phyloP scores from a whole-genome alignment of 345 rosid species.

The Populus nigra region DNA sequence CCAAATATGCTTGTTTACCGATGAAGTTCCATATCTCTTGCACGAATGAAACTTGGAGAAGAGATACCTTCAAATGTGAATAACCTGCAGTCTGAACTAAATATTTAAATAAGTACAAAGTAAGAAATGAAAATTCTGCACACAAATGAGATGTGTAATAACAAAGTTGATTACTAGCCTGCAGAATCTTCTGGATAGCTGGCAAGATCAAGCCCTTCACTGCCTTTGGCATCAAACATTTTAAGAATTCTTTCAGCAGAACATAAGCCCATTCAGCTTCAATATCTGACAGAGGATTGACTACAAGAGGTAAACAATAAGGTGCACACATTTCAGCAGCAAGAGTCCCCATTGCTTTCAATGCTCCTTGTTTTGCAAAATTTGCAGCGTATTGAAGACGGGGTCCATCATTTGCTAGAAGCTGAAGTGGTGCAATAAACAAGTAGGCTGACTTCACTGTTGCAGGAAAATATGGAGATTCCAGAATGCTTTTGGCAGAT shows the following conservation, averaged over 20 bases:
- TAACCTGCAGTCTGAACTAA: slow-evolving; percentile 76
- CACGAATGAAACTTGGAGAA: slow-evolving; percentile 92
- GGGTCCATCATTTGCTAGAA: slow-evolving; percentile 60
- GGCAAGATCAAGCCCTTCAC: slow-evolving; percentile 71
- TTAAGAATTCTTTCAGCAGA: slow-evolving; percentile 72
- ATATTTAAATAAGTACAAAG: slow-evolving; percentile 27
- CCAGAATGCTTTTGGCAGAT: slow-evolving; percentile 66
- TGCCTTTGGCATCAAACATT: slow-evolving; percentile 61
- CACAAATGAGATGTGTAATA: slow-evolving; percentile 16
- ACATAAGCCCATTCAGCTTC: slow-evolving; percentile 84
- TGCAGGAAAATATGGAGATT: slow-evolving; percentile 82
- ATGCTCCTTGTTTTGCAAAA: slow-evolving; percentile 80
- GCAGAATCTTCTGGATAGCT: slow-evolving; percentile 76
- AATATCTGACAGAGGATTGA: slow-evolving; percentile 49
- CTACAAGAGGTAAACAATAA: slow-evolving; percentile 68
- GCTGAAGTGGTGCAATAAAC: slow-evolving; percentile 83
- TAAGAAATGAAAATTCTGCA: slow-evolving; percentile 12
- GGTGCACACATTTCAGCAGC: slow-evolving; percentile 82
- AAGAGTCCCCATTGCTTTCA: slow-evolving; percentile 78
- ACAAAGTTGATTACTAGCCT: slow-evolving; percentile 52
- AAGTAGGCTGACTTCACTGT: slow-evolving; percentile 76
- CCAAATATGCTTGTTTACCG: slow-evolving; percentile 79
- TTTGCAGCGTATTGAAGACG: slow-evolving; percentile 74
- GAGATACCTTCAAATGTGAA: slow-evolving; percentile 83
- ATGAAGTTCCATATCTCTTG: slow-evolving; percentile 74